Percentiles rank a stretch among this genome's conserved stretches.
Conservation (phyloP, 1,284 basidiomycete species). For the Ceratobasidium sp. region DNA sequence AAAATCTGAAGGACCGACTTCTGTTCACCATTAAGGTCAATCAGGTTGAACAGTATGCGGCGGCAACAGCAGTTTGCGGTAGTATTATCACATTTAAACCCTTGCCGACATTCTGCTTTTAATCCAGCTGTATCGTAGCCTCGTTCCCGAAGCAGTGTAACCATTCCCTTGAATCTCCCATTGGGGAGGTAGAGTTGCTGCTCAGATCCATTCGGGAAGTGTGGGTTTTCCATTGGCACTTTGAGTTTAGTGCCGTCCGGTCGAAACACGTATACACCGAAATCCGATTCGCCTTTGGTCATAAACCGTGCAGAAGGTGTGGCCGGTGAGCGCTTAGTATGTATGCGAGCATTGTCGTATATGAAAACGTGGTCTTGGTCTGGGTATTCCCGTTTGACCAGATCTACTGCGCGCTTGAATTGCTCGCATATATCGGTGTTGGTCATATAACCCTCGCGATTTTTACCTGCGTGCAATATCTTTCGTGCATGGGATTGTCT, state of each 20-base stretch:
- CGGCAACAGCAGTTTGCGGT: constrained; percentile 5
- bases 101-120: neutral
- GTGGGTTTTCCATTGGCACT: constrained; percentile 53
- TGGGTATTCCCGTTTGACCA: constrained; percentile 56
- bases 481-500: constrained; percentile 51
- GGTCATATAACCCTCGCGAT: constrained; percentile 60
- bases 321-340: constrained; percentile 58
- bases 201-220: constrained; percentile 52
- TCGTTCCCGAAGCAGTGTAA: neutral
- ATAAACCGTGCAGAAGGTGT: constrained; percentile 58
- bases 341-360: constrained; percentile 60
- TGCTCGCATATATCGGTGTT: constrained; percentile 58
- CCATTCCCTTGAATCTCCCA: constrained; percentile 25
- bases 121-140: neutral
- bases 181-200: constrained; percentile 59
- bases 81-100: neutral
- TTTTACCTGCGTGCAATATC: constrained; percentile 62
- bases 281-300: constrained; percentile 52
- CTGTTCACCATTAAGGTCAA: neutral
- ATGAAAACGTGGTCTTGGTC: constrained; percentile 55
- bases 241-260: no score
- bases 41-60: neutral
- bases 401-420: constrained; percentile 56
- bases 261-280: no score
- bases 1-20: constrained; percentile 54